Base-by-base conservation (phyloP, 2,329 filamentous ascomycete species). In the Paracamarosporium sp. region DNA sequence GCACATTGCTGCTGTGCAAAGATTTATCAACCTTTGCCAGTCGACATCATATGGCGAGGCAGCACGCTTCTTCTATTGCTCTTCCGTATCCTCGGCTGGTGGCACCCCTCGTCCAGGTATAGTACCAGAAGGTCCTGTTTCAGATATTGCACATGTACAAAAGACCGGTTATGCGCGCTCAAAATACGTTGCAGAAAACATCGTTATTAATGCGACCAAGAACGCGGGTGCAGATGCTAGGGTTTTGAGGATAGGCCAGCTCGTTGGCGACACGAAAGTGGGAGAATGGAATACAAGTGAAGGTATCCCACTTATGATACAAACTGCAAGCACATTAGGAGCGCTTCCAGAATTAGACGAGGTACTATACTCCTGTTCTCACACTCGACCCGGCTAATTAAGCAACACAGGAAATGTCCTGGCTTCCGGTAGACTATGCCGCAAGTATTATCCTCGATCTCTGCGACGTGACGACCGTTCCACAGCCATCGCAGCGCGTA, bases 111-210 rank as follows among this genome's bases (percentile, higher is more conserved):
- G 73, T 0, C 75, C 76, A 0, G 76, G 74, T 3, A 57, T 33
- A 1, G 58, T 79, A 2, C 53, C 62, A 3, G 81, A 83, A 63
- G 66, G 68, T 0, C 66, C 73, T 1, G 68, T 81, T 15, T 55
- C 66, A 2, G 61, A 79, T 45, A 68, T 76, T 0, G 55, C 59
- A 0, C 73, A 79, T 60, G 82, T 81, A 0, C 81, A 83, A 59
- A 75, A 73, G 15, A 85, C 83, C 70, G 83, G 83, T 1, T 85
- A 85, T 45, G 82, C 81, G 0, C 72, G 76, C n/a, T 81, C 79
- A 0, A 85, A 85, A 64, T 76, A 77, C 41, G 81, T 84, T 0
- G 74, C 80, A 0, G 82, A 85, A 61, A 76, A 81, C 17, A 78
- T 84, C 1, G 66, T 80, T 13, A 61, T 67, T 15, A 63, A 63